Conservation (phyloP, 495 filamentous ascomycete species). For the Rusavskia elegans region DNA sequence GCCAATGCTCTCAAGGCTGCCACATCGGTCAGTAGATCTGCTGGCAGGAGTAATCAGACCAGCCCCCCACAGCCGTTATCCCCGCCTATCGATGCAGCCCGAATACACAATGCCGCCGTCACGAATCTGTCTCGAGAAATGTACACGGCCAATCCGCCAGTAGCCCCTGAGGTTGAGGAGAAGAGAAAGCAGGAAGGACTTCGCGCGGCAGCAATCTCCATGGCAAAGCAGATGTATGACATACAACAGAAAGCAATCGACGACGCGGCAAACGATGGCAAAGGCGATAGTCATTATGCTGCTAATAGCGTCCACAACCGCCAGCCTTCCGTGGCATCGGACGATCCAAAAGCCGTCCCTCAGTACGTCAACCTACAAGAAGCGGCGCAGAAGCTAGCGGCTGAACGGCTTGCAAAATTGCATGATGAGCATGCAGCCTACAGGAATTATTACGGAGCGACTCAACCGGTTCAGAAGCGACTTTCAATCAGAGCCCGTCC, state of each 20-base stretch:
- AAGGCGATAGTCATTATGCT: constrained; percentile 19
- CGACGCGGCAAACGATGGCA: constrained; percentile 15
- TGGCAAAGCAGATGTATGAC: constrained; percentile 75
- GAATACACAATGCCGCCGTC: constrained; percentile 35
- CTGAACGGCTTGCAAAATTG: constrained; percentile 66
- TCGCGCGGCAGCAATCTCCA: constrained; percentile 66
- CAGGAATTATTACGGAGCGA: constrained; percentile 57
- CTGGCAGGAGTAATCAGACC: constrained; percentile 2
- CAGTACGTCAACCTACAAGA: constrained; percentile 57
- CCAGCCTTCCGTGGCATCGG: constrained; percentile 20
- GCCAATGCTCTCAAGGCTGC: constrained; percentile 54
- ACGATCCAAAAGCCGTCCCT: constrained; percentile 17
- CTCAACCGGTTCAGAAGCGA: constrained; percentile 27
- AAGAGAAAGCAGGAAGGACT: constrained; percentile 51
- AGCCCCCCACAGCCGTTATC: constrained; percentile 9
- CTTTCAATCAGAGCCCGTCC: constrained; percentile 37
- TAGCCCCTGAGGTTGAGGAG: constrained; percentile 57
- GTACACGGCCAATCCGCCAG: constrained; percentile 61
- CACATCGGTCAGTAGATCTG: constrained; percentile 35
- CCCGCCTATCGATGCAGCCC: constrained; percentile 36
- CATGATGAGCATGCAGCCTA: constrained; percentile 54
- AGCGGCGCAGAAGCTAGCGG: constrained; percentile 66
- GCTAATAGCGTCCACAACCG: constrained; percentile 26
- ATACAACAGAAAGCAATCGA: constrained; percentile 43
- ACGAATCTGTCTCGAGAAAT: constrained; percentile 41